phyloP scores from a whole-genome alignment of 2,329 filamentous ascomycete genomes.

The Aspergillus nomiae region DNA sequence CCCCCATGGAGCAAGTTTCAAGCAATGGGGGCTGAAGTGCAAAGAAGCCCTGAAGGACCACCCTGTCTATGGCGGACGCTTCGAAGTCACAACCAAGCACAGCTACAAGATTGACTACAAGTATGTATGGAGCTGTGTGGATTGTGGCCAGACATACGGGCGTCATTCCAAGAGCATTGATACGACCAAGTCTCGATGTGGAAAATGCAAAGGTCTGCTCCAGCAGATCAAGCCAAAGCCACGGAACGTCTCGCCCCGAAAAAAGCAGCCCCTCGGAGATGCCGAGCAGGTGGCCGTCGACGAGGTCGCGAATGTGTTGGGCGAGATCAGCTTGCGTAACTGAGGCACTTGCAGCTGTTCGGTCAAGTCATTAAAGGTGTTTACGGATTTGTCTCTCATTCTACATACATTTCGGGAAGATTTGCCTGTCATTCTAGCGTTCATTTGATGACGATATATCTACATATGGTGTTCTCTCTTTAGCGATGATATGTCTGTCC shows the following conservation, averaged over 20 bases:
- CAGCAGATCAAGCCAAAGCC: constrained; percentile 80
- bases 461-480: not conserved
- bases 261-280: constrained; percentile 18
- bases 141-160: constrained; percentile 73
- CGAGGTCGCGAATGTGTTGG: constrained; percentile 13
- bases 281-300: constrained; percentile 10
- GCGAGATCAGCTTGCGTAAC: not conserved
- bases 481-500: not conserved
- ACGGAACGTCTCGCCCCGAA: constrained; percentile 45
- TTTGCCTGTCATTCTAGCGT: constrained; percentile 5
- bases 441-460: constrained; percentile 4
- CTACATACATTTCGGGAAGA: not conserved
- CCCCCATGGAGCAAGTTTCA: constrained; percentile 84
- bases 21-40: constrained; percentile 61
- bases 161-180: constrained; percentile 87
- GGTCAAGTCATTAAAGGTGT: not conserved
- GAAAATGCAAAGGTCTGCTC: constrained; percentile 69
- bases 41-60: constrained; percentile 37
- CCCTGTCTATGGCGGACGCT: constrained; percentile 59
- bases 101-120: constrained; percentile 88
- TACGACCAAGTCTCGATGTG: constrained; percentile 69
- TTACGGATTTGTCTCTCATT: not conserved
- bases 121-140: constrained; percentile 79
- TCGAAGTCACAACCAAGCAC: constrained; percentile 87
- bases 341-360: not conserved